A percentile compares a stretch with the other conserved stretches of the same genome.
Evolutionary conservation across 441 rosid genomes (phyloP).

Genomic region (Erodium texanum): DNA sequence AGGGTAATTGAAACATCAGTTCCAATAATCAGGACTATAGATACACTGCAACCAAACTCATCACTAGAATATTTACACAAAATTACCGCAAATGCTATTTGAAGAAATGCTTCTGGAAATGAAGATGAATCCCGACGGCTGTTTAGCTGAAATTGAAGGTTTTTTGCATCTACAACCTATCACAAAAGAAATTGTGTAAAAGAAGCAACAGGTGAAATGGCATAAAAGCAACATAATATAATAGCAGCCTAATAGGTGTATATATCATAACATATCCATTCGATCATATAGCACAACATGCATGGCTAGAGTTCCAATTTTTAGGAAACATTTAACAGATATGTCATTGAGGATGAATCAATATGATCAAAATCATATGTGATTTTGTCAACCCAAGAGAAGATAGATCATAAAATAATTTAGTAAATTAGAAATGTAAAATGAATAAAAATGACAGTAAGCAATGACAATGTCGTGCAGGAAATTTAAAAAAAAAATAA

Average conservation of each 20-base stretch:
- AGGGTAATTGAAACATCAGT: background rate
- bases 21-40: background rate
- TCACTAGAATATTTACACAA: background rate
- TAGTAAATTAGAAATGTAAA: background rate
- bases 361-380: slow-evolving; percentile 1
- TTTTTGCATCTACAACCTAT: slow-evolving; percentile 95
- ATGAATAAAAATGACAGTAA: background rate
- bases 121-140: slow-evolving; percentile 47
- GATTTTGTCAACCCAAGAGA: background rate
- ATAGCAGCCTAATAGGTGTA: background rate
- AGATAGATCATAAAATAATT: background rate
- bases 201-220: background rate
- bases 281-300: background rate
- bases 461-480: background rate
- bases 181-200: slow-evolving; percentile 18
- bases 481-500: background rate
- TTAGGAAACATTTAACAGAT: background rate
- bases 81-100: slow-evolving; percentile 87
- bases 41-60: background rate
- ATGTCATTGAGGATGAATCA: background rate
- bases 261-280: background rate
- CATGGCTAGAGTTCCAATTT: background rate
- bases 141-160: slow-evolving; percentile 66
- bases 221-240: slow-evolving; percentile 8
- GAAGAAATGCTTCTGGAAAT: slow-evolving; percentile 90